Base-by-base conservation (phyloP, 2,329 filamentous ascomycete species). In the Aspergillus spinulosporus region DNA sequence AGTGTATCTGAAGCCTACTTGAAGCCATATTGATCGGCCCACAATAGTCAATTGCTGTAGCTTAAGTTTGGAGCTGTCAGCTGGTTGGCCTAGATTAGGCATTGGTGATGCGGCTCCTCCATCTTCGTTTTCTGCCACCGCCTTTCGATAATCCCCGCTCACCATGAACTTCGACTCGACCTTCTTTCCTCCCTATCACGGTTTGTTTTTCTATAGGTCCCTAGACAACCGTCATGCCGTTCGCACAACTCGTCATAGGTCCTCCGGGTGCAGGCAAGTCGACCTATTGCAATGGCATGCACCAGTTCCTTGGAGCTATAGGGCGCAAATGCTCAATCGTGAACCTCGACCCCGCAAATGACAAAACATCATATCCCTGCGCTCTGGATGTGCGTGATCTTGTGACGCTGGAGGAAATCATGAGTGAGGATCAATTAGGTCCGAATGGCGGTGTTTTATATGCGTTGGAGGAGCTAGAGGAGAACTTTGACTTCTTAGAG, bases 271-370 rank as follows among this genome's bases (percentile, higher is more conserved):
- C 92, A 31, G 94, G 94, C 59, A 99, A 99, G 78, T 97, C 92
- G 62, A 99, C 94, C 5, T 97, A 96, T 73, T 97, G 93, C 80
- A 91, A 97, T 85, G 94, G 94, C 71, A 96, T 99, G 89, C 90
- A 97, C 70, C 94, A 99, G 77, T 99, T 99, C 78, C 88, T 97
- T 82, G 88, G 88, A 63, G 93, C 94, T 61, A 96, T 99, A 71
- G 92, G 92, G 59, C 88, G 94, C 56, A 92, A 95, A 74, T 96
- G 91, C 79, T 95, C 91, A 12, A 87, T 97, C 37, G 90, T 97
- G 57, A 99, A 99, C 72, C 87, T 99, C 63, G 94, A 99, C 76
- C 94, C 94, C 28, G 94, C 94, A 53, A 99, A 99, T 79, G 93
- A 97, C 69, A 87, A 88, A 58, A 94, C 92, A 1, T 89, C 85